Evolutionary conservation across 306 rosid genomes (phyloP).

Genomic region (Vigna unguiculata): DNA sequence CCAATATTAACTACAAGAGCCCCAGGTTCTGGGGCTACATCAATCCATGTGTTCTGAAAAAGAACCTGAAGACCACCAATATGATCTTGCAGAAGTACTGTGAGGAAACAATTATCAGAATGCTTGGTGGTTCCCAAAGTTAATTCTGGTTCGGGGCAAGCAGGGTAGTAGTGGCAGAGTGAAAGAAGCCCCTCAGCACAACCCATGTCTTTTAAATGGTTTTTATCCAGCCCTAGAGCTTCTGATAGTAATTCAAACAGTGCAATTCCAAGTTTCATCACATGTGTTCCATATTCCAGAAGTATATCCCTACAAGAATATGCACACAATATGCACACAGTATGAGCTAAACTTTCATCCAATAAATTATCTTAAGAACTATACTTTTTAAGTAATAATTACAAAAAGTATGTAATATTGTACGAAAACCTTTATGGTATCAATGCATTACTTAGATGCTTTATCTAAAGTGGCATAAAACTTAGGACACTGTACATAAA

Average conservation of each 20-base stretch:
- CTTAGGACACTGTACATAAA: too few species aligned
- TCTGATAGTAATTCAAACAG: slow-evolving; percentile 38
- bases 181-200: slow-evolving; percentile 12
- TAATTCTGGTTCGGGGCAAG: slow-evolving; percentile 40
- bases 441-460: too few species aligned
- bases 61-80: slow-evolving; percentile 42
- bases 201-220: slow-evolving; percentile 31
- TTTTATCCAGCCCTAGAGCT: slow-evolving; percentile 35
- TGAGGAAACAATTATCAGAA: slow-evolving; percentile 20
- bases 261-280: slow-evolving; percentile 3
- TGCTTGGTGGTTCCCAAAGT: slow-evolving; percentile 37
- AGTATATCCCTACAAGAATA: slow-evolving; percentile 33
- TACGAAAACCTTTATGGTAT: too few species aligned
- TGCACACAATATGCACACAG: not conserved
- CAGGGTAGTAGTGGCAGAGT: slow-evolving; percentile 29
- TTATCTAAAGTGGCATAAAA: too few species aligned
- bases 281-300: slow-evolving; percentile 36
- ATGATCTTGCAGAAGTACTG: slow-evolving; percentile 36
- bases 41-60: slow-evolving; percentile 5
- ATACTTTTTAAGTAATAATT: too few species aligned
- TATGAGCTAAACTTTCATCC: too few species aligned
- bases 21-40: slow-evolving; percentile 24
- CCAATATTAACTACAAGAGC: slow-evolving; percentile 36
- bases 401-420: too few species aligned
- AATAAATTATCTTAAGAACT: too few species aligned